Evolutionary conservation across 805 yeast genomes (phyloP), one percentile per base, ranked within the genome.

Genomic region (Hanseniaspora clermontiae): DNA sequence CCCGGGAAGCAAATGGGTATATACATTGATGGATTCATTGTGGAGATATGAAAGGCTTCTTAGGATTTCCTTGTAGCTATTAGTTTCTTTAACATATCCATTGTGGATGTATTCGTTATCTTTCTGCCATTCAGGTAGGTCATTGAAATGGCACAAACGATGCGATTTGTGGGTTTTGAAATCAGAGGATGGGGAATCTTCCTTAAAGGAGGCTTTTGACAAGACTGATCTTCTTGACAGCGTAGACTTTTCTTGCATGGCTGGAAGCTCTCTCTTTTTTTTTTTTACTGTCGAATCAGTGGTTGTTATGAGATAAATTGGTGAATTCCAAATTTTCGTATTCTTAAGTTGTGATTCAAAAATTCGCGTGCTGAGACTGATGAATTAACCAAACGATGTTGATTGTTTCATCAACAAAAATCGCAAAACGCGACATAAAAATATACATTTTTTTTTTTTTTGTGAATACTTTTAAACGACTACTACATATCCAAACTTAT

Each of bases 11-110:
- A 84, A 66, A 63, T 85, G 93, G 1, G 84, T 69, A 68, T 83
- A 84, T 31, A 85, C 80, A 64, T 85, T 85, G 24, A 82, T 84
- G 0, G 87, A 70, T 66, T 85, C 93, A 62, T 85, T 85, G 68
- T 85, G 91, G 12, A 83, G 53, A 61, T 79, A 82, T 10, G 72
- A 62, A 43, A 84, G 67, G 15, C 85, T 77, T 32, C 68, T 58
- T 12, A 79, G 58, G 55, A 83, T 78, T 40, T 65, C 68, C 38
- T 52, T 51, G 59, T 68, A 75, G 51, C 83, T 77, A 39, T 66
- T 62, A 0, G 85, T 78, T 55, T 77, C 80, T 34, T 70, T 72
- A 19, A 84, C 82, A 63, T 84, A 84, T 7, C 87, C 87, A 1
- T 79, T 70, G 32, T 71, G 63, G 40, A 84, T 84, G 63, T 67